Evolutionary conservation across 2,329 filamentous ascomycete species (phyloP), one percentile per base, ranked within the genome.

Genomic region (Ceratocystis variospora): DNA sequence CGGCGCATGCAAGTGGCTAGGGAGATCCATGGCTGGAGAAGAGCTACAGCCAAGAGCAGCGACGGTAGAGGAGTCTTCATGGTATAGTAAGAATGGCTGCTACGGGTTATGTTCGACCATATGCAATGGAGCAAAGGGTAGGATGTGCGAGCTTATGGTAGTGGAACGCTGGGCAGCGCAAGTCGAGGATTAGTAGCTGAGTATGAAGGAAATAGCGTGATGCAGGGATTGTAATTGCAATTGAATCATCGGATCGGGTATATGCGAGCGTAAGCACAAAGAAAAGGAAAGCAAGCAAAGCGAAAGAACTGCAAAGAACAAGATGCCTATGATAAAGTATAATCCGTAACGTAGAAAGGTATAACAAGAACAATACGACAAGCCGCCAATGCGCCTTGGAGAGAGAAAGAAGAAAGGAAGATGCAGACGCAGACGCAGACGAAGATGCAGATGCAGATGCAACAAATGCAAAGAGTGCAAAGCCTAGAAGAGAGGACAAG

Each of bases 1-100:
- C 79, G 76, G 50, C 79, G 79, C 83, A 87, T 86, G 45, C 81
- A 79, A 63, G 70, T 70, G 22, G 71, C 72, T 37, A 75, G 73
- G 78, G 79, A 80, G 75, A 76, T 71, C 71, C 79, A 71, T 69
- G 76, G 61, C 44, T 72, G 66, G 2, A 65, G 25, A 8, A 61
- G 22, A 33, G 33, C 59, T 44, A 37, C 50, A 22, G 37, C 63
- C 33, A 44, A n/a, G 22, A 64, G n/a, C 48, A 59, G 22, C 19
- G 41, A 5, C 4, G 22, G 22, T 8, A 31, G 15, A 12, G 53
- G 31, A 17, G 53, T 57, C 53, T 22, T 57, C 53, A 57, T 57
- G 25, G 12, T 57, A 57, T 57, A 15, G 53, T 31, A 28, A 0
- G 3, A 28, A 31, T 57, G 10, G 22, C 53, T 12, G 31, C 53